Percentiles rank a stretch among this genome's conserved stretches.
phyloP scores from a whole-genome alignment of 2,329 filamentous ascomycete species.

The Neofusicoccum cordaticola region DNA sequence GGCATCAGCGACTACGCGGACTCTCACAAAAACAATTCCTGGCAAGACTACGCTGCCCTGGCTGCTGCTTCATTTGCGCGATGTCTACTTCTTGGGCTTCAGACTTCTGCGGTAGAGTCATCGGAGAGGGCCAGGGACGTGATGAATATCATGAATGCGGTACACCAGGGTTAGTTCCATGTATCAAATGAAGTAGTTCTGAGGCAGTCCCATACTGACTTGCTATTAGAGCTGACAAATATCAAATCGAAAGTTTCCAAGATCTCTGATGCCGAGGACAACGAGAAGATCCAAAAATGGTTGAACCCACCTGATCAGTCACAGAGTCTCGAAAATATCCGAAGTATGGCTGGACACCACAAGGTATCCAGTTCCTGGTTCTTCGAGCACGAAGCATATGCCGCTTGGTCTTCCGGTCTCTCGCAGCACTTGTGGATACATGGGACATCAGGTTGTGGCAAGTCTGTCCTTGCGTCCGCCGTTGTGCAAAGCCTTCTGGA shows the following conservation, averaged over 20 bases:
- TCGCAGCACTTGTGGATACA: background rate
- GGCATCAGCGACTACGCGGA: conserved; percentile 29
- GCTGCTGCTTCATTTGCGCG: conserved; percentile 23
- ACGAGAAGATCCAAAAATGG: background rate
- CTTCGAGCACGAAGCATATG: background rate
- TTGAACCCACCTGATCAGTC: background rate
- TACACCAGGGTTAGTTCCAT: background rate
- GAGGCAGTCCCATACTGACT: background rate
- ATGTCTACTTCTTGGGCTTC: conserved; percentile 16
- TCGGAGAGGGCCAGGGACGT: background rate
- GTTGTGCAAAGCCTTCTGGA: background rate
- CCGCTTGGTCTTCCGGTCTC: background rate
- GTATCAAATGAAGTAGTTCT: no score
- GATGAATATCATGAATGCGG: background rate
- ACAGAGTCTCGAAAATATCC: background rate
- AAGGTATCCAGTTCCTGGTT: background rate
- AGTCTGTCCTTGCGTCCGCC: background rate
- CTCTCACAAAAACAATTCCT: conserved; percentile 26
- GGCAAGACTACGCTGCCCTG: conserved; percentile 24
- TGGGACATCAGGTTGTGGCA: background rate
- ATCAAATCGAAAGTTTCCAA: background rate
- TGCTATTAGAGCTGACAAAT: no score
- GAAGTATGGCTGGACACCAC: background rate
- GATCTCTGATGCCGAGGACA: no score
- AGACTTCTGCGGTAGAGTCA: no score